These are phyloP conservation scores for Starmera stellimalicola DNA, from an alignment of 1,139 yeast genomes.

Conservation along the genomic window DNA sequence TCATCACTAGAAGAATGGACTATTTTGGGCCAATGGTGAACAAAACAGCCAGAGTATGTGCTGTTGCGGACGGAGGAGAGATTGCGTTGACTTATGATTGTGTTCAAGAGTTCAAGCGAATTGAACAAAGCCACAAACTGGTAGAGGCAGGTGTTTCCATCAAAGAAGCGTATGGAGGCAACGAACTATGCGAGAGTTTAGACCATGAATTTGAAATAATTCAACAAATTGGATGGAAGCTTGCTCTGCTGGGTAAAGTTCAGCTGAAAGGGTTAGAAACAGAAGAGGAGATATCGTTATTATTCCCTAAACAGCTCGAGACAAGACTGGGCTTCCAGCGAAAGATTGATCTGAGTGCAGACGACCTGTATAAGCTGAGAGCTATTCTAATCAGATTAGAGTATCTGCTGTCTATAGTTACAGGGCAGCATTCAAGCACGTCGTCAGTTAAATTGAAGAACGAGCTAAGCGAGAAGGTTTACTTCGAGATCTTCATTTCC, in stretches of 20 bases:
- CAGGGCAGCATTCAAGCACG: conserved; percentile 13
- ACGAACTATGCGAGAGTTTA: conserved; percentile 48
- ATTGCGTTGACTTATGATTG: conserved; percentile 81
- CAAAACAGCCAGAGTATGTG: conserved; percentile 85
- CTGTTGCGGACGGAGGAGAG: conserved; percentile 98
- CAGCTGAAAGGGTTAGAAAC: conserved; percentile 92
- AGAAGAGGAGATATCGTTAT: conserved; percentile 77
- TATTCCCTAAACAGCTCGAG: conserved; percentile 59
- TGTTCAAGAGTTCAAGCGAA: conserved; percentile 55
- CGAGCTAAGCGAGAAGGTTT: conserved; percentile 24
- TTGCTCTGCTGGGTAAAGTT: conserved; percentile 71
- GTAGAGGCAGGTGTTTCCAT: conserved; percentile 28
- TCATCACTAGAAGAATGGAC: conserved; percentile 95
- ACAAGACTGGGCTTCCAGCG: conserved; percentile 36
- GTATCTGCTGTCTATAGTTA: conserved; percentile 22
- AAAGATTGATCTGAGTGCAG: conserved; percentile 18
- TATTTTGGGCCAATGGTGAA: conserved; percentile 98
- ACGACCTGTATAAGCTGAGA: conserved; percentile 36
- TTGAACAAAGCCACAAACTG: conserved; percentile 42
- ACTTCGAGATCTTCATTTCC: conserved; percentile 37
- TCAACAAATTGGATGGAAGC: conserved; percentile 61
- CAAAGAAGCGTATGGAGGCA: conserved; percentile 55
- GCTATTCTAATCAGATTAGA: conserved; percentile 42
- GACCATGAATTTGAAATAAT: conserved; percentile 61
- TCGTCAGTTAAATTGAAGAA: conserved; percentile 24